These are phyloP conservation scores for Saccharomycopsis sp. DNA, from an alignment of 805 yeast species.

Conservation along the genomic window DNA sequence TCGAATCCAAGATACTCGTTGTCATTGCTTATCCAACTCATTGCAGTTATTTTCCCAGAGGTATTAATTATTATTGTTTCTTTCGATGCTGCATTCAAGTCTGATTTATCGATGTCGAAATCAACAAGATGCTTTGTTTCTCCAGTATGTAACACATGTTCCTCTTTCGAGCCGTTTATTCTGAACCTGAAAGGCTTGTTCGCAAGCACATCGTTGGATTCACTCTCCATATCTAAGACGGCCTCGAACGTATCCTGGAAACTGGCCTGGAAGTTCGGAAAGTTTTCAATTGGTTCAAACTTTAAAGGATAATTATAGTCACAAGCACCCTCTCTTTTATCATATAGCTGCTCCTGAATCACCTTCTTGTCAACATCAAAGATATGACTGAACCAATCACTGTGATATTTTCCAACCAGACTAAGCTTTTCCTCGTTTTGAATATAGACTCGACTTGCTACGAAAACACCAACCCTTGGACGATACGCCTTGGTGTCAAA, in stretches of 20 bases:
- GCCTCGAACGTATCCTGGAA: background rate
- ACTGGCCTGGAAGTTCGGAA: background rate
- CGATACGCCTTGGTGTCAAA: background rate
- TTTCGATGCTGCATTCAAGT: background rate
- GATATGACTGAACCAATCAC: background rate
- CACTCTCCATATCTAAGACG: background rate
- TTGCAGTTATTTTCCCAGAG: slow-evolving; percentile 8
- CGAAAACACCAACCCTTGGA: background rate
- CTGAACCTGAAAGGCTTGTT: background rate
- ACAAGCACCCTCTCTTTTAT: background rate
- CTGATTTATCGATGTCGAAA: background rate
- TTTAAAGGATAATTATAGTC: background rate
- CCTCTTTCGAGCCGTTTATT: background rate
- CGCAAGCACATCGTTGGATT: too few relatives aligned
- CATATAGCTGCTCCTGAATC: background rate
- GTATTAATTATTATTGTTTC: slow-evolving; percentile 3
- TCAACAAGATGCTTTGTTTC: background rate
- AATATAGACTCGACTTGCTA: background rate
- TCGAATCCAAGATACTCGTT: background rate
- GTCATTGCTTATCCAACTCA: slow-evolving; percentile 11
- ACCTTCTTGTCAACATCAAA: background rate
- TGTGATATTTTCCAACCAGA: background rate
- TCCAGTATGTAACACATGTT: background rate
- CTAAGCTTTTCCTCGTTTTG: background rate
- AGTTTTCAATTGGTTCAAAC: background rate